These are phyloP conservation scores for Teunomyces tritomae DNA, from an alignment of 805 yeast genomes.

Conservation along the genomic window DNA sequence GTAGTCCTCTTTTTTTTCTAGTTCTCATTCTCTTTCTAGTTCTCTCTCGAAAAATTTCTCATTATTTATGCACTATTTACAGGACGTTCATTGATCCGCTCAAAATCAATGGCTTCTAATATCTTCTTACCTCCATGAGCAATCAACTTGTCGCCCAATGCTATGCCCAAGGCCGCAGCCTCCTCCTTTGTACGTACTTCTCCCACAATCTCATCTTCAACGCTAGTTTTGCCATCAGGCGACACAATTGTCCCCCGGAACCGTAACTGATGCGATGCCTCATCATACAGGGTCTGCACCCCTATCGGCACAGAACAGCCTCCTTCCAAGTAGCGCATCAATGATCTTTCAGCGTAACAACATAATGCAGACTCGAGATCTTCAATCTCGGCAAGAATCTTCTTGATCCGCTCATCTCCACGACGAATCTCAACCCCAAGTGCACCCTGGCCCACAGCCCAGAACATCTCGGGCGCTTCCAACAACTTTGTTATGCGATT, in stretches of 20 bases:
- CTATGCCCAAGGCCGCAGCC: constrained; percentile 67
- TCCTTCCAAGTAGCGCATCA: constrained; percentile 88
- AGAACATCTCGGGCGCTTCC: constrained; percentile 77
- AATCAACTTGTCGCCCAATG: constrained; percentile 64
- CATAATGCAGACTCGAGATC: constrained; percentile 65
- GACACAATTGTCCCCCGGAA: constrained; percentile 76
- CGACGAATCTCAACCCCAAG: constrained; percentile 85
- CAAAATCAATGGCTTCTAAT: constrained; percentile 74
- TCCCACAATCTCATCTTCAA: constrained; percentile 50
- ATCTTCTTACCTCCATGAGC: constrained; percentile 80
- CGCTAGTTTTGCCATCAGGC: constrained; percentile 74
- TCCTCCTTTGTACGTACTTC: constrained; percentile 49
- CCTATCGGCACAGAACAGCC: constrained; percentile 99
- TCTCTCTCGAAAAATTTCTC: too few species aligned
- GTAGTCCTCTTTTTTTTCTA: background rate
- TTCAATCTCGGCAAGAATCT: constrained; percentile 62
- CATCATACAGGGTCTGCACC: constrained; percentile 60
- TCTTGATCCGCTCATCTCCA: constrained; percentile 56
- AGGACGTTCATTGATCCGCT: constrained; percentile 50
- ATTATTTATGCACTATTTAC: constrained; percentile 3
- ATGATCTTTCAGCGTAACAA: constrained; percentile 83
- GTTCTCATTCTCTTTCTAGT: background rate
- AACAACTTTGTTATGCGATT: constrained; percentile 71
- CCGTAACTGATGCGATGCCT: constrained; percentile 40
- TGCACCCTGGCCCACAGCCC: constrained; percentile 99